These are phyloP conservation scores for Fusarium nisikadoi DNA, from an alignment of 2,329 filamentous ascomycete species.

Conservation along the genomic window DNA sequence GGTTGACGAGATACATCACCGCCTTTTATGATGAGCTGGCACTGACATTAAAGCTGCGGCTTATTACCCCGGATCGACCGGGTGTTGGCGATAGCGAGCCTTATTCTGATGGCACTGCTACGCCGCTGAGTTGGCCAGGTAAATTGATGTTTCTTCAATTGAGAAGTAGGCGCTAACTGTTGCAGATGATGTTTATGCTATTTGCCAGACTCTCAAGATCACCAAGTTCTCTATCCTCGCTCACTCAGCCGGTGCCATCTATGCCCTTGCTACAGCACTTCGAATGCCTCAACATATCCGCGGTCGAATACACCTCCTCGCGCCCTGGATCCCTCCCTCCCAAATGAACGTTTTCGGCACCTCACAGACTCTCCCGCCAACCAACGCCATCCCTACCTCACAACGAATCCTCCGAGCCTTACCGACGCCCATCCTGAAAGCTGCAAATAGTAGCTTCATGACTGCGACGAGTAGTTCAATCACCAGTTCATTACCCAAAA, in stretches of 20 bases:
- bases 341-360: constrained; percentile 84
- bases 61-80: constrained; percentile 94
- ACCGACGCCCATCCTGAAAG: constrained; percentile 89
- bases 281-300: constrained; percentile 97
- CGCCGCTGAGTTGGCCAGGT: constrained; percentile 94
- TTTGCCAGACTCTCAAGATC: constrained; percentile 91
- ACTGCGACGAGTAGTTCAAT: constrained; percentile 88
- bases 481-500: constrained; percentile 79
- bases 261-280: constrained; percentile 92
- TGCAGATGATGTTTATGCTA: constrained; percentile 84
- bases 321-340: constrained; percentile 96
- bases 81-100: constrained; percentile 93
- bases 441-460: constrained; percentile 96
- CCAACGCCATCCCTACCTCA: constrained; percentile 87
- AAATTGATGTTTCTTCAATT: constrained; percentile 49
- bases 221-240: constrained; percentile 96
- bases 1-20: constrained; percentile 92
- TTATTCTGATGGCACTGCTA: constrained; percentile 83
- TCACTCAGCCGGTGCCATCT: constrained; percentile 97
- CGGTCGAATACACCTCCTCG: constrained; percentile 91
- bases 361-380: constrained; percentile 79
- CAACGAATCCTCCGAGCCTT: constrained; percentile 91
- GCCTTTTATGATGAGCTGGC: constrained; percentile 98
- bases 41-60: constrained; percentile 82
- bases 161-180: background rate